Evolutionary conservation across 179 eudicot species (phyloP), one percentile per base, ranked within the genome.

Genomic region (Gypsophila paniculata): DNA sequence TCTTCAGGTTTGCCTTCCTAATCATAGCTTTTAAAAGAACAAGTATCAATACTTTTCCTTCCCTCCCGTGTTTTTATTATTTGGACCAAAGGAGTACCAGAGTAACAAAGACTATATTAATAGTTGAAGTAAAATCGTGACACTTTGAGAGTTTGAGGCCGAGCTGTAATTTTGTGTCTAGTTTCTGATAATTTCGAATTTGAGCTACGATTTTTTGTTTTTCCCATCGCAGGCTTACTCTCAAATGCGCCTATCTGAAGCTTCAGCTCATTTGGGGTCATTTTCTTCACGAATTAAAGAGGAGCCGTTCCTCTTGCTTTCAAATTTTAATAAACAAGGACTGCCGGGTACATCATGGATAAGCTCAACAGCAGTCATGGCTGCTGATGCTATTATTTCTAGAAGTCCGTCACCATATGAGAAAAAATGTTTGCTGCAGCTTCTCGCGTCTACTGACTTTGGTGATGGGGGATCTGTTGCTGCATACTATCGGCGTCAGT

Each of bases 241-340:
- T 25, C 97, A 94, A 82, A 91, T 91, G 99, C 94, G 96, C 74
- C 83, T 91, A 51, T 88, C 97, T 68, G 99, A 94, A 83, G 94
- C 99, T 73, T 80, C 91, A 44, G 97, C 90, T 34, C 99, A 94
- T 85, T 80, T 94, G 52, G 99, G 92, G 39, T 89, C 89, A 60
- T 91, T 94, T 87, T 85, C 97, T 65, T 75, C 75, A 48, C 87
- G 94, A 84, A 86, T 88, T 72, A 94, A 87, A 78, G 99, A 94
- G 80, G 97, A 89, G 78, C 82, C 84, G 38, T 53, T 65, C 61
- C 77, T 77, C 72, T 48, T 76, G 57, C 81, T 75, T 59, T 72
- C 81, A 36, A 80, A 77, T 52, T 55, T 74, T 44, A 74, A 73
- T 64, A 85, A 77, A 79, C 87, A 84, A 73, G 89, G 82, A 73